A percentile compares a stretch with the other conserved stretches of the same genome.
phyloP scores from a whole-genome alignment of 345 rosid genomes.

The Mangifera indica region DNA sequence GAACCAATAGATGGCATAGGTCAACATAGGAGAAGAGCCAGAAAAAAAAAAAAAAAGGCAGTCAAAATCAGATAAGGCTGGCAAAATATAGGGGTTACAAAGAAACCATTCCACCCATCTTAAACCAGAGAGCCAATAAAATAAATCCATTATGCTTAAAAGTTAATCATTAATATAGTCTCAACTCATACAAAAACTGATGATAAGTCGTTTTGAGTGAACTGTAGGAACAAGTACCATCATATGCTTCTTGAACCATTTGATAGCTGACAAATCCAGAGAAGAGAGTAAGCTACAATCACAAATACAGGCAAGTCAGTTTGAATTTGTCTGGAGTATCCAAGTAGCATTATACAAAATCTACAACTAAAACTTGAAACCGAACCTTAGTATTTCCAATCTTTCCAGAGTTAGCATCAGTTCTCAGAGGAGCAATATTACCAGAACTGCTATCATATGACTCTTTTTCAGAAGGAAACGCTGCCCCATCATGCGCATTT shows the following conservation, averaged over 20 bases:
- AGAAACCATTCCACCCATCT: neutral
- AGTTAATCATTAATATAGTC: neutral
- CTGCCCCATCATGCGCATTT: slow-evolving; percentile 90
- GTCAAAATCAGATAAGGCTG: neutral
- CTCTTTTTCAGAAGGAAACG: slow-evolving; percentile 67
- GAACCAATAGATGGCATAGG: neutral
- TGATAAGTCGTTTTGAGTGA: slow-evolving; percentile 4
- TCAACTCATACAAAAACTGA: neutral
- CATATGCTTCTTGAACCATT: slow-evolving; percentile 98
- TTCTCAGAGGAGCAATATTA: slow-evolving; percentile 29
- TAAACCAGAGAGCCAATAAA: neutral
- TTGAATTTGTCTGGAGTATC: neutral
- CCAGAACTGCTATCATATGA: slow-evolving; percentile 46
- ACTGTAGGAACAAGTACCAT: slow-evolving; percentile 46
- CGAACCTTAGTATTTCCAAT: slow-evolving; percentile 67
- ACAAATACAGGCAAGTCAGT: slow-evolving; percentile 29
- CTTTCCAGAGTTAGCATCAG: slow-evolving; percentile 37
- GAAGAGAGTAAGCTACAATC: slow-evolving; percentile 89
- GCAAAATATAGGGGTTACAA: neutral
- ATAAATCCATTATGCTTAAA: neutral
- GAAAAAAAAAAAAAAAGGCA: neutral
- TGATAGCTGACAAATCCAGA: slow-evolving; percentile 98
- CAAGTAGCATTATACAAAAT: slow-evolving; percentile 9
- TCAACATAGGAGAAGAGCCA: neutral
- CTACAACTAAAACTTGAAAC: neutral